These are phyloP conservation scores for Triangularia setosa DNA, from an alignment of 2,329 filamentous ascomycete genomes.

Conservation along the genomic window DNA sequence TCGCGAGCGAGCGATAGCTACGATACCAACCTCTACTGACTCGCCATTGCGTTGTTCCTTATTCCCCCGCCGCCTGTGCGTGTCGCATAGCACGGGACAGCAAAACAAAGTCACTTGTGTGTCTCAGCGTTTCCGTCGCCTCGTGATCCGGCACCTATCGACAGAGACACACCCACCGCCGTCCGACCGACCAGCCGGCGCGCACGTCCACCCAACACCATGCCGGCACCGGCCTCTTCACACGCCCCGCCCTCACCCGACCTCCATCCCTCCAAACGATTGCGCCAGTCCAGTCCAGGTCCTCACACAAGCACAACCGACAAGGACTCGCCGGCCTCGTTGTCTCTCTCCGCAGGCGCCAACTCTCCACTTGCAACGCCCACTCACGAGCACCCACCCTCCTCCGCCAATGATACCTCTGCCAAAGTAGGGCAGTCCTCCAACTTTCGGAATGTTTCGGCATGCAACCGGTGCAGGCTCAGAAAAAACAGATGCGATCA, in stretches of 20 bases:
- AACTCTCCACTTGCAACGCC: constrained; percentile 35
- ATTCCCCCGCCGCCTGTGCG: background rate
- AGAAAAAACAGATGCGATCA: constrained; percentile 96
- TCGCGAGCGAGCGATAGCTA: background rate
- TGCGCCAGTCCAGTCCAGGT: constrained; percentile 50
- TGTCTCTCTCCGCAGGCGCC: constrained; percentile 25
- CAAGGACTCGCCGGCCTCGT: constrained; percentile 39
- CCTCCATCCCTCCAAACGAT: constrained; percentile 54
- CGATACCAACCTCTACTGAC: background rate
- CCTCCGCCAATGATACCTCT: constrained; percentile 1
- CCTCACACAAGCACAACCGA: no score
- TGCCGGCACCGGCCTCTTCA: constrained; percentile 35
- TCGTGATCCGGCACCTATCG: background rate
- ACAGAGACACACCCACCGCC: background rate
- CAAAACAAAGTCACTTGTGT: background rate
- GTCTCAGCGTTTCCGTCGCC: background rate
- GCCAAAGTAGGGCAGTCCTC: constrained; percentile 55
- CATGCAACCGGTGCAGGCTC: constrained; percentile 87
- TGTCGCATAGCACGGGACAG: background rate
- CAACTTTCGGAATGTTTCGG: constrained; percentile 82
- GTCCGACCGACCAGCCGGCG: constrained; percentile 13
- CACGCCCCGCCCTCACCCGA: constrained; percentile 48
- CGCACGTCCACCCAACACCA: constrained; percentile 26
- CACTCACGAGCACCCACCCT: constrained; percentile 28
- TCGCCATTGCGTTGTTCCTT: background rate